Conservation (phyloP, 2,329 filamentous ascomycete genomes). For the Pseudogymnoascus pannorum region DNA sequence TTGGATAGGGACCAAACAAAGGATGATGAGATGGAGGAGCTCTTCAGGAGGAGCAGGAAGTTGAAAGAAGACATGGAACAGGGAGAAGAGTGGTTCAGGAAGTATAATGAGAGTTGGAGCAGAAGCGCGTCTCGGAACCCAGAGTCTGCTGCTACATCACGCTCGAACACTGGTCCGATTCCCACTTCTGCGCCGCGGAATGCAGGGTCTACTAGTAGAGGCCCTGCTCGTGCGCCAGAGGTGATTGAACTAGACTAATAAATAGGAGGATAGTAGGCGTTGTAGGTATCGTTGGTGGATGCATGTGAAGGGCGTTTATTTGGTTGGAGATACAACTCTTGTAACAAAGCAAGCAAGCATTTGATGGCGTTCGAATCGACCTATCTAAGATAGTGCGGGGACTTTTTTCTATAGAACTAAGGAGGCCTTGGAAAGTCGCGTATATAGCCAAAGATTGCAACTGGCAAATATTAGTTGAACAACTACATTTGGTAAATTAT, state of each 20-base stretch:
- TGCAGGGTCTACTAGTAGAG: neutral
- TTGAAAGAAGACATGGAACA: slow-evolving; percentile 30
- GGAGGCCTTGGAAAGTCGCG: neutral
- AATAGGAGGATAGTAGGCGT: neutral
- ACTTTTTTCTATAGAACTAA: neutral
- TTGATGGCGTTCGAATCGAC: slow-evolving; percentile 3
- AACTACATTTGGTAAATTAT: neutral
- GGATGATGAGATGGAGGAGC: slow-evolving; percentile 25
- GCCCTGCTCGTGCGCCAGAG: neutral
- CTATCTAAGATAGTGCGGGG: neutral
- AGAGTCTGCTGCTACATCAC: neutral
- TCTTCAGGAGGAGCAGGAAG: slow-evolving; percentile 28
- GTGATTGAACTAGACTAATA: slow-evolving; percentile 7
- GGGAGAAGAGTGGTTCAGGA: slow-evolving; percentile 25
- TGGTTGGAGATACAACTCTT: neutral
- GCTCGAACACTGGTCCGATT: neutral
- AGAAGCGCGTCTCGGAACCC: slow-evolving; percentile 6
- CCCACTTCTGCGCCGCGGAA: neutral
- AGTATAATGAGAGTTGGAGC: slow-evolving; percentile 19
- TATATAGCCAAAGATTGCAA: neutral
- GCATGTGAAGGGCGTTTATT: slow-evolving; percentile 4
- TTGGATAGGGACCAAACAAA: slow-evolving; percentile 13
- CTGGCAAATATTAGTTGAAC: neutral
- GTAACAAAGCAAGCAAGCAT: slow-evolving; percentile 9
- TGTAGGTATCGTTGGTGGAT: neutral